Evolutionary conservation across 164 flowering plant genomes (phyloP), one percentile per base, ranked within the genome.

Genomic region (Nymphaea thermarum): DNA sequence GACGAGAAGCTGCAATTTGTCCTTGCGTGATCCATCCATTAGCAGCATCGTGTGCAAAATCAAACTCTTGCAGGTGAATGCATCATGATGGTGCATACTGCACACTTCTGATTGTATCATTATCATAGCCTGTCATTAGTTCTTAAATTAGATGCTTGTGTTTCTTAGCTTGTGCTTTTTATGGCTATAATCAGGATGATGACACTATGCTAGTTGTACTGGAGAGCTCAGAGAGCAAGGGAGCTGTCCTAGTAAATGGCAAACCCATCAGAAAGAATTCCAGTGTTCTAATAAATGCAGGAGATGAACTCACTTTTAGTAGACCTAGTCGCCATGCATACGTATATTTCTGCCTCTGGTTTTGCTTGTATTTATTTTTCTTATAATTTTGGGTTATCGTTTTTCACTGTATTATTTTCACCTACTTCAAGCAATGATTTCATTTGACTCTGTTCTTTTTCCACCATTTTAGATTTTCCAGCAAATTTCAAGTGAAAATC

Each of bases 301-400:
- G 98, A 71, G 98, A 92, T 79, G 98, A 92, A 70, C 75, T 92
- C 66, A 72, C 83, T 62, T 90, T 92, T 72, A 83, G 89, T 59
- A 51, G 74, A 45, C 68, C 72, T 59, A 88, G 89, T 64, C 87
- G 79, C 72, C 86, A 85, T 81, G 84, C 95, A 61, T 92, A 88
- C 77, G 96, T 92, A 92, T 90, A 93, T 90, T 89, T 78, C 53
- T 45, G 53, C 53, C 53, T 2, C 11, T 45, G 1, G 7, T 45
- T 45, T 5, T 45, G 7, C 53, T 45, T 5, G 5, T 10, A 2
- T 5, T 45, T 10, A 5, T 2, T 45, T 45, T 45, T 25, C 36
- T 45, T 45, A 10, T 45, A 5, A 5, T 45, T 45, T 45, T 45
- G 0, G 11, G 53, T 45, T 45, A 45, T 10, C 53, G 0, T 5